These are phyloP conservation scores for Daedaleopsis sinensis DNA, from an alignment of 768 basidiomycete genomes.

Conservation along the genomic window DNA sequence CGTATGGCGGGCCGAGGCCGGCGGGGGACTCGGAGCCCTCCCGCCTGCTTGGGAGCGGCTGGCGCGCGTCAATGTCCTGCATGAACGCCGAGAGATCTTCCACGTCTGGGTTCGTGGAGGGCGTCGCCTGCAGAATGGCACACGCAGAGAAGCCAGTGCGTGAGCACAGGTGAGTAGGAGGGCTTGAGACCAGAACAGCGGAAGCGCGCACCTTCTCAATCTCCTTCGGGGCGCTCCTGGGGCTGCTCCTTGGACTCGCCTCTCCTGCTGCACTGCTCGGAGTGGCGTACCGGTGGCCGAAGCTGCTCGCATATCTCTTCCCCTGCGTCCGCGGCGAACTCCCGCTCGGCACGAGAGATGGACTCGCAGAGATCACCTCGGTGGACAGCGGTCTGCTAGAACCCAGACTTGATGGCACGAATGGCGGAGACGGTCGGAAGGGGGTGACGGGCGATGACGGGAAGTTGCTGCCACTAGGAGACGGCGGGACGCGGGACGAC, in stretches of 20 bases:
- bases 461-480: slow-evolving; percentile 36
- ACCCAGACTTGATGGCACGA: slow-evolving; percentile 45
- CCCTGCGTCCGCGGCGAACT: slow-evolving; percentile 30
- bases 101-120: slow-evolving; percentile 60
- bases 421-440: slow-evolving; percentile 43
- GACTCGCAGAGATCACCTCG: slow-evolving; percentile 26
- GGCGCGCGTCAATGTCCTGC: slow-evolving; percentile 72
- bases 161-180: background rate
- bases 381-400: slow-evolving; percentile 43
- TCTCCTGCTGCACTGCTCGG: slow-evolving; percentile 41
- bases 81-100: slow-evolving; percentile 81
- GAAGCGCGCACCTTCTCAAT: slow-evolving; percentile 26
- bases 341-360: slow-evolving; percentile 8
- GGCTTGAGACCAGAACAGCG: background rate
- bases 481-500: slow-evolving; percentile 45
- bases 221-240: slow-evolving; percentile 40
- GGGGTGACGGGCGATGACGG: slow-evolving; percentile 37
- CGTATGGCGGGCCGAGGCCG: background rate
- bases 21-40: slow-evolving; percentile 15
- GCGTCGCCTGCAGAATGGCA: slow-evolving; percentile 37
- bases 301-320: slow-evolving; percentile 78
- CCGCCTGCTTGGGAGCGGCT: slow-evolving; percentile 48
- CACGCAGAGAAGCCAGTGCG: background rate
- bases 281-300: slow-evolving; percentile 67
- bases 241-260: slow-evolving; percentile 43